These are phyloP conservation scores for Tricholoma bakamatsutake DNA, from an alignment of 768 basidiomycete genomes.

Conservation along the genomic window DNA sequence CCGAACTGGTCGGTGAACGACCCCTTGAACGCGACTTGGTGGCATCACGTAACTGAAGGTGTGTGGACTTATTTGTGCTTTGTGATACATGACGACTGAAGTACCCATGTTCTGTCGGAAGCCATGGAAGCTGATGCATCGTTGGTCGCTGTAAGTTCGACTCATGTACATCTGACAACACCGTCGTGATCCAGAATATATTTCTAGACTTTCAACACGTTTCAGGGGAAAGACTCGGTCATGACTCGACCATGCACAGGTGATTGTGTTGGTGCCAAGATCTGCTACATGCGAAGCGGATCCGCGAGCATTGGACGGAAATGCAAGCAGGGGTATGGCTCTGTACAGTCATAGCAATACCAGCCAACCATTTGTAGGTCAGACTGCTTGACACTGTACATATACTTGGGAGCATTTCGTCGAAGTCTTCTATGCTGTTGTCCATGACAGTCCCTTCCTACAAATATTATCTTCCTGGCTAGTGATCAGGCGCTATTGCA, in stretches of 20 bases:
- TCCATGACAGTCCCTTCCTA: too few species aligned
- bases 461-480: too few species aligned
- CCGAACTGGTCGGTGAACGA: slow-evolving; percentile 55
- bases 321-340: slow-evolving; percentile 59
- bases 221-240: slow-evolving; percentile 68
- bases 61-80: slow-evolving; percentile 8
- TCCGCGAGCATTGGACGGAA: slow-evolving; percentile 59
- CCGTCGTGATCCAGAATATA: not conserved
- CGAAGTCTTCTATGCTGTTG: too few species aligned
- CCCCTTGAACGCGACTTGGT: slow-evolving; percentile 79
- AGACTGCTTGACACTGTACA: not conserved
- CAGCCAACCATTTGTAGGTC: not conserved
- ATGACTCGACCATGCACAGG: slow-evolving; percentile 50
- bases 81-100: not conserved
- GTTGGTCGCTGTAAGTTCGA: slow-evolving; percentile 47
- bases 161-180: not conserved
- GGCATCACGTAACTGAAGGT: slow-evolving; percentile 77
- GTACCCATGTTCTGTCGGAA: slow-evolving; percentile 17
- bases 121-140: slow-evolving; percentile 54
- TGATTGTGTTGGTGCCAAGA: slow-evolving; percentile 58
- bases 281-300: slow-evolving; percentile 75
- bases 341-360: slow-evolving; percentile 28
- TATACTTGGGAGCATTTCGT: not conserved
- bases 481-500: too few species aligned
- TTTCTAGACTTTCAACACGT: slow-evolving; percentile 53